A percentile compares a stretch with the other conserved stretches of the same genome.
phyloP scores from a whole-genome alignment of 306 rosid genomes.

The Pterocarpus macrocarpus region DNA sequence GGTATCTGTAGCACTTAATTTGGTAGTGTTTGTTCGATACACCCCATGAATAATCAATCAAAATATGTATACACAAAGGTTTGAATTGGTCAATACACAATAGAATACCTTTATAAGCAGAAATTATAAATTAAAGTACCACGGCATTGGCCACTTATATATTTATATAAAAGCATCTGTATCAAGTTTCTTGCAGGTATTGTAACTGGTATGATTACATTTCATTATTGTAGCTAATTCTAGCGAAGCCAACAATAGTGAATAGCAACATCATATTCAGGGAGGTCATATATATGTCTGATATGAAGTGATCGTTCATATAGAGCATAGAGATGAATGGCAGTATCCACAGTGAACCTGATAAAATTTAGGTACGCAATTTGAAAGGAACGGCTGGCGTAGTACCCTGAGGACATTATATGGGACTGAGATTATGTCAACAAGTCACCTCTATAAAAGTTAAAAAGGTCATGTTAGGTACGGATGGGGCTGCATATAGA shows the following conservation, averaged over 20 bases:
- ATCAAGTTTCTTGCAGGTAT: too few species aligned
- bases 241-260: not conserved
- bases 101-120: too few species aligned
- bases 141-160: too few species aligned
- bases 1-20: not conserved
- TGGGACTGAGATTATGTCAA: constrained; percentile 9
- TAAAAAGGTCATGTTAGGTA: constrained; percentile 3
- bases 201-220: too few species aligned
- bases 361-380: not conserved
- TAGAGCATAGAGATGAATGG: not conserved
- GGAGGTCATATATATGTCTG: not conserved
- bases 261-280: not conserved
- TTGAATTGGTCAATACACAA: too few species aligned
- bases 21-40: not conserved
- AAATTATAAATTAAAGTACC: too few species aligned
- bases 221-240: not conserved
- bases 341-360: not conserved
- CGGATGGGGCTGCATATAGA: not conserved
- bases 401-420: not conserved
- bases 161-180: too few species aligned
- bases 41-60: not conserved
- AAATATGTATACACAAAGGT: too few species aligned
- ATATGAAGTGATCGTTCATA: not conserved
- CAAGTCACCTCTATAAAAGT: not conserved
- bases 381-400: not conserved